Base-by-base conservation (phyloP, 345 rosid species). In the Iberis pinnata region DNA sequence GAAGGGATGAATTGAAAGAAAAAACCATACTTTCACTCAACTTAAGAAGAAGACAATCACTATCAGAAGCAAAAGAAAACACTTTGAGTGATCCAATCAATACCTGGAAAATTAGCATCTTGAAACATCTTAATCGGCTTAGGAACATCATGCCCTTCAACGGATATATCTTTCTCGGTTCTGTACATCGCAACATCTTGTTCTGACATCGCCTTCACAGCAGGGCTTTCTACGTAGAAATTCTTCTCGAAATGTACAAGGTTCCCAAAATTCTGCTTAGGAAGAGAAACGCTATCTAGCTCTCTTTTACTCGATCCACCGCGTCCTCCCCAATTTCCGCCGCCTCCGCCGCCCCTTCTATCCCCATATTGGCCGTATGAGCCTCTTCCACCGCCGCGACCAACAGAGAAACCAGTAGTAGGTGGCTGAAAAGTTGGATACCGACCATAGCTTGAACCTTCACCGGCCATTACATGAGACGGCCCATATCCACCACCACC, bases 51-150 rank as follows among this genome's bases (percentile, higher is more conserved):
- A 31, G 9, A 15, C 13, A 13, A 16, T 7, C 54, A 37, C 38
- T 5, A 31, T 10, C 9, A 10, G 7, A 8, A 26, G 12, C 18
- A 7, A 9, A 13, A 24, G 12, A 39, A 39, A 14, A 49, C 7
- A 37, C 7, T 64, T 64, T 20, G 27, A 36, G 22, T 1, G 41
- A 18, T 37, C 35, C 7, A 36, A 39, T 38, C 9, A 31, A 9
- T 77, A 87, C 98, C 96, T 27, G 96, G 96, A 29, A 90, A 87
- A 56, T 76, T 84, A 17, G 98, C 95, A 70, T 90, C 98, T 0
- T 78, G 67, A 53, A 90, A 90, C 77, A 67, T 59, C 36, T 82
- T 64, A 39, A 87, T 65, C 1, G 98, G 95, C 69, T 70, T 87
- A 37, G 96, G 96, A 61, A 90, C 78, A 71, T 82, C 95, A 59